Evolutionary conservation across 169 alveolate species (phyloP), one percentile per base, ranked within the genome.

Genomic region (Toxoplasma gondii): DNA sequence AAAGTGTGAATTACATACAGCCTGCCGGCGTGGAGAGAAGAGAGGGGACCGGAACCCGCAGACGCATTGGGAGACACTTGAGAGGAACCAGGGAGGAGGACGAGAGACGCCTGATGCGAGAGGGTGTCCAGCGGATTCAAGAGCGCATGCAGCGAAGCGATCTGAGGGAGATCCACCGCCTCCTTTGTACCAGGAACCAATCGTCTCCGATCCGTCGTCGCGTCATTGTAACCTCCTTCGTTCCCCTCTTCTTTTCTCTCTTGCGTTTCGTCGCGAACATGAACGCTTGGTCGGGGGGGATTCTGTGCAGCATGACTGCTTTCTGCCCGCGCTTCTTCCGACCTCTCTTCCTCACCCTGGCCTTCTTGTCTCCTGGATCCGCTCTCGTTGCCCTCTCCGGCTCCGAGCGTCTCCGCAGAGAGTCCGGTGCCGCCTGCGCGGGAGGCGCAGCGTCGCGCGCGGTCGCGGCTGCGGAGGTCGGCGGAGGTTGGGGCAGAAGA

Each of bases 1-100:
- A 82, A 82, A 41, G 90, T 41, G 90, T 82, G 90, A 82, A 82
- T 82, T 5, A 82, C 67, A 43, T 82, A 82, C 67, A 82, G 24
- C 69, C 69, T 31, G 24, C 41, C 67, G 2, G 64, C 53, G 90
- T 16, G 41, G 24, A 82, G 36, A 39, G 90, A 82, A 41, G 90
- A 36, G 64, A 27, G 54, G 4, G 90, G 1, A 34, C 69, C 38
- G 67, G 41, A 31, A 29, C 54, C 69, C 27, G 90, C n/a, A 41
- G 69, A 41, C 34, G 64, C 64, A 1, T 12, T 7, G 1, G 84
- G 39, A 34, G 84, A 17, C 31, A 34, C 16, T 7, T 17, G 29
- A n/a, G 84, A 74, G 43, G 45, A 74, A 58, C 70, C 16, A 24
- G n/a, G 70, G 84, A 31, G 43, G 39, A 17, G 44, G 43, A 31